Base-by-base conservation (phyloP, 202 grass and related monocot species). In the Setaria italica region DNA sequence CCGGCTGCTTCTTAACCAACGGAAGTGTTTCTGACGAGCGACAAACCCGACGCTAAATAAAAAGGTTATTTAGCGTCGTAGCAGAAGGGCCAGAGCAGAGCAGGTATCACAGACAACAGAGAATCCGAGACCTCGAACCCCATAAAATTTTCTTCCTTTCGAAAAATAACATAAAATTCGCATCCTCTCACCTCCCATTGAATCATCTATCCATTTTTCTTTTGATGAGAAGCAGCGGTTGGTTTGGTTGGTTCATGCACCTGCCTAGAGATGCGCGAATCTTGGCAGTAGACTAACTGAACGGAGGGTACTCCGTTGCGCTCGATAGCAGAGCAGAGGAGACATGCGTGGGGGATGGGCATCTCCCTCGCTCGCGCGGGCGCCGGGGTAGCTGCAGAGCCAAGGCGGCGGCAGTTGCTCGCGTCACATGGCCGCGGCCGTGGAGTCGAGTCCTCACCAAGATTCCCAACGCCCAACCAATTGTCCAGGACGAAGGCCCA, bases 211-310 rank as follows among this genome's bases (percentile, higher is more conserved):
- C 39, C 39, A 41, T 41, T 41, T 10, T 46, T 9, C 43, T 9
- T 46, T 53, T 53, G 11, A 13, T 4, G 39, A 49, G 47, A 0
- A 2, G 47, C 47, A 2, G 47, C 43, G 7, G 46, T 7, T 41
- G 39, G 3, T 5, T 10, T 25, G 57, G 20, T 29, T 15, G 54
- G 55, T 87, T 81, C 77, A 67, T 67, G 70, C 68, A 74, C 65
- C 76, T 70, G 72, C 87, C 75, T 84, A 15, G 74, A 67, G 81
- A 73, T 50, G 69, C 39, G 75, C 81, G 48, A 30, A 67, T 79
- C 37, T 13, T 45, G n/a, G 33, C 46, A 17, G 15, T 77, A 62
- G 65, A 67, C n/a, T 64, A 46, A 25, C 25, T 25, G 25, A 25
- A 53, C 15, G 50, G 4, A 53, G 50, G 4, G 47, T 2, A 17